Base-by-base conservation (phyloP, 169 alveolate genomes). In the Condylostoma magnum region DNA sequence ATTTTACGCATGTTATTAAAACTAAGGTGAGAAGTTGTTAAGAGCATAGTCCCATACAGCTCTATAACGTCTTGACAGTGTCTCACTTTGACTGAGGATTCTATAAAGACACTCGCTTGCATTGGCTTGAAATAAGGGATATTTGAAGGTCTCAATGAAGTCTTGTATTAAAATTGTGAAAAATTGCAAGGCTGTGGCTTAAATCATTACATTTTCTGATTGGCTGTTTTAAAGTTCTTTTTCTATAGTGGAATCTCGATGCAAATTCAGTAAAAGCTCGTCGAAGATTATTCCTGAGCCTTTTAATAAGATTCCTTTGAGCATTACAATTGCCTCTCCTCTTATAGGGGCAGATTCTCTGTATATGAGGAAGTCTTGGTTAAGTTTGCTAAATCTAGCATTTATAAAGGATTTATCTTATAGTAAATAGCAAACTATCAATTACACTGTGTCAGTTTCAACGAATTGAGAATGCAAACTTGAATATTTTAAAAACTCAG, bases 311-410 rank as follows among this genome's bases (percentile, higher is more conserved):
- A 76, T 66, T 3, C 80, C 75, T 65, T 79, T 80, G 12, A 87
- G 55, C 36, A 87, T 37, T 31, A 86, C 76, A 22, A 87, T 74
- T 4, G 84, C 77, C 55, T 87, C 94, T 37, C 85, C 69, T 50
- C 94, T 72, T 12, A 87, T 36, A 10, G 90, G 89, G 74, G 33
- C 71, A 6, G 86, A 56, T 36, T 83, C 77, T 58, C 87, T 76
- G 55, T 77, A 87, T 15, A 90, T 86, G 22, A 87, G 71, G 83
- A 87, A 83, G 58, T 87, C 94, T 22, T 81, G 67, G 8, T 81
- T 80, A 25, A 87, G 70, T 69, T 84, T 87, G 31, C 76, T 76
- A 77, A 75, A 84, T 38, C 80, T 82, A n/a, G 84, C 84, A 41
- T 83, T 84, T 25, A 87, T 79, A 54, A 77, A 85, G 52, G 86